Base-by-base conservation (phyloP, 768 basidiomycete species). In the Asterophora lycoperdoides region DNA sequence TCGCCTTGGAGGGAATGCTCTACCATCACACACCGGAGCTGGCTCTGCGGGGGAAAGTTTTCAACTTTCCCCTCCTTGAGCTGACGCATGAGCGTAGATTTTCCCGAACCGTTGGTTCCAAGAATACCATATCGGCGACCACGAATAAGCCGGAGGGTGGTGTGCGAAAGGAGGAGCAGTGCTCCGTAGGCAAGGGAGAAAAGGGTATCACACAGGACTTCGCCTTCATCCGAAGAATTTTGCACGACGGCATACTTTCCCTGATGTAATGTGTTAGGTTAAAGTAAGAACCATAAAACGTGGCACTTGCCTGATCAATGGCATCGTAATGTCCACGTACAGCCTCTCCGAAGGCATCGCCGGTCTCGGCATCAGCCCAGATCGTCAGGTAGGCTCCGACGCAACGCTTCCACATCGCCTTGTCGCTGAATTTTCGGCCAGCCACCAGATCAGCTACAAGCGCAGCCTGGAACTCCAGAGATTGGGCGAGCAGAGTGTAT, bases 141-240 rank as follows among this genome's bases (percentile, higher is more conserved):
- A 59, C 92, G 89, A 64, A 90, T 76, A 49, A 98, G 80, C 52
- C 89, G 86, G 51, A 98, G 78, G 23, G 79, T 86, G 19, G 95
- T 97, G 68, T 97, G 94, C 38, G 95, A 97, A 56, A 97, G 80
- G 54, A 98, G 80, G 7, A 97, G 77, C 40, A 97, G 79, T 43
- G 94, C 91, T 57, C 95, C 95, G 63, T 97, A 97, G 15, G 95
- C 93, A 52, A 97, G 77, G 19, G 93, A 96, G 73, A 97, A 97
- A 36, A 93, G 78, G 1, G 93, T 93, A 64, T 98, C 85, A 62
- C 93, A 93, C 39, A 96, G 73, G 38, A 94, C 68, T 64, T 93
- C 90, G 51, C 86, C 93, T 67, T 90, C 91, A 48, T 82, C 83
- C 28, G 77, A 72, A 33, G 68, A 74, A 54, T 66, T 62, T 15